These are phyloP conservation scores for Colletotrichum orbiculare DNA, from an alignment of 2,329 filamentous ascomycete species.

Conservation along the genomic window DNA sequence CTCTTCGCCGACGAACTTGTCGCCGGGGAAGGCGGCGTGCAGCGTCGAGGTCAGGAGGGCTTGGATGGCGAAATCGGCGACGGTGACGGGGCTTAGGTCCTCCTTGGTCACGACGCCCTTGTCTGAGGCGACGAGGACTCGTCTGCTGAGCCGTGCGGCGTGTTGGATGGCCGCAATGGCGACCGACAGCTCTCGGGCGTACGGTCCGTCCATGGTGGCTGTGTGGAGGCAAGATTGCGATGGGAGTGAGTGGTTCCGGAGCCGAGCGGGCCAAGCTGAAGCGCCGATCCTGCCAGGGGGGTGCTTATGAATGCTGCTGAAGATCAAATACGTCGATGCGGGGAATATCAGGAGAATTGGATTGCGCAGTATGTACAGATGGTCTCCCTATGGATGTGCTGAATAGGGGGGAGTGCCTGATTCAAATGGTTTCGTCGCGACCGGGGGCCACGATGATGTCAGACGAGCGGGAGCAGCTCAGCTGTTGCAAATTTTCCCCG, in stretches of 20 bases:
- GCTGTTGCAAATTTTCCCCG: constrained; percentile 31
- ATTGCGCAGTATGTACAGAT: too few species aligned
- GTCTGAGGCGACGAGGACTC: constrained; percentile 58
- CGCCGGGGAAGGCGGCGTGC: constrained; percentile 60
- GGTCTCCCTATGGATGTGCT: too few species aligned
- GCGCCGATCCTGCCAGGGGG: constrained; percentile 14
- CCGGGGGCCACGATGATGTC: constrained; percentile 26
- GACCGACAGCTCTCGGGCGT: constrained; percentile 54
- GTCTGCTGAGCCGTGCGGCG: constrained; percentile 62
- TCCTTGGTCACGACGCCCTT: constrained; percentile 64
- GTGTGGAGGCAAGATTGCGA: background rate
- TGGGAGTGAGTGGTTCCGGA: background rate
- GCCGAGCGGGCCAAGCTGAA: background rate
- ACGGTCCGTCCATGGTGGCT: constrained; percentile 54
- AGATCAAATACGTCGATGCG: too few species aligned
- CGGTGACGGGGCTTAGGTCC: constrained; percentile 67
- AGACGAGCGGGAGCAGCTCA: constrained; percentile 5
- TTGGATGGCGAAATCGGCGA: constrained; percentile 70
- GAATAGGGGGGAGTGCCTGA: too few species aligned
- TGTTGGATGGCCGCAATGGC: constrained; percentile 56
- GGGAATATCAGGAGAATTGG: too few species aligned
- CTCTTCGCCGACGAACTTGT: constrained; percentile 67
- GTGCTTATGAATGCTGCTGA: background rate
- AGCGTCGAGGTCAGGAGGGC: constrained; percentile 64
- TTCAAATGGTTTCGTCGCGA: background rate